These are phyloP conservation scores for Colletotrichum scovillei DNA, from an alignment of 2,329 filamentous ascomycete genomes.

Conservation along the genomic window DNA sequence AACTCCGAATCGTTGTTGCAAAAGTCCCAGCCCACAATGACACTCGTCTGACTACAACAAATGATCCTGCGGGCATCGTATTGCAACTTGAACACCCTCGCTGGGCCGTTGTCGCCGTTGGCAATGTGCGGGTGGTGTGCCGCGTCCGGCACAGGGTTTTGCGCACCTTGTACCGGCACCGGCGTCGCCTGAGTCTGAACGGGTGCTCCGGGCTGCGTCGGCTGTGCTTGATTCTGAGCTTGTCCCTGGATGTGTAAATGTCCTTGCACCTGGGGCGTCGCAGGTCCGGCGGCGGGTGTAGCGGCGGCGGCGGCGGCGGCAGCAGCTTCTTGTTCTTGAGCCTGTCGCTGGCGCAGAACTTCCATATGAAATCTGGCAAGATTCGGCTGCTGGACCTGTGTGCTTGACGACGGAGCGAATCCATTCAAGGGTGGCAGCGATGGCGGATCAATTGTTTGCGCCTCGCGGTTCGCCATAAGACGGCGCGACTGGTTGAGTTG, in stretches of 20 bases:
- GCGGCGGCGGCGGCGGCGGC: background rate
- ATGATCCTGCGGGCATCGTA: constrained; percentile 95
- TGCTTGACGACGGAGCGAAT: background rate
- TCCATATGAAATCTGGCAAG: background rate
- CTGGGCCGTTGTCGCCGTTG: constrained; percentile 58
- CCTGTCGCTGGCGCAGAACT: background rate
- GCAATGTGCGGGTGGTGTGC: constrained; percentile 58
- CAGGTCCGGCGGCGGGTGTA: background rate
- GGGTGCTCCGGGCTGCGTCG: constrained; percentile 26
- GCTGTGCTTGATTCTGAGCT: constrained; percentile 12
- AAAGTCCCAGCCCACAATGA: constrained; percentile 98
- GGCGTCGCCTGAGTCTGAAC: constrained; percentile 34
- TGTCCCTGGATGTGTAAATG: constrained; percentile 30
- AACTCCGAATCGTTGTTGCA: constrained; percentile 86
- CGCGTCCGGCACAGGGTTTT: constrained; percentile 37
- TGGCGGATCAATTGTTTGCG: background rate
- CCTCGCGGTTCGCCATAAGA: background rate
- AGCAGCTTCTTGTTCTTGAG: background rate
- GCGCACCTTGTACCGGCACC: constrained; percentile 28
- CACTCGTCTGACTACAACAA: constrained; percentile 90
- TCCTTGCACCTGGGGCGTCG: constrained; percentile 19
- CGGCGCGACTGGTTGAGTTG: constrained; percentile 55
- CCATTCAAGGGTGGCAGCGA: background rate
- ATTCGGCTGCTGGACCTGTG: background rate
- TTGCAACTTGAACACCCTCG: constrained; percentile 93